phyloP scores from a whole-genome alignment of 495 filamentous ascomycete species.

The Penicillium riverlandense region DNA sequence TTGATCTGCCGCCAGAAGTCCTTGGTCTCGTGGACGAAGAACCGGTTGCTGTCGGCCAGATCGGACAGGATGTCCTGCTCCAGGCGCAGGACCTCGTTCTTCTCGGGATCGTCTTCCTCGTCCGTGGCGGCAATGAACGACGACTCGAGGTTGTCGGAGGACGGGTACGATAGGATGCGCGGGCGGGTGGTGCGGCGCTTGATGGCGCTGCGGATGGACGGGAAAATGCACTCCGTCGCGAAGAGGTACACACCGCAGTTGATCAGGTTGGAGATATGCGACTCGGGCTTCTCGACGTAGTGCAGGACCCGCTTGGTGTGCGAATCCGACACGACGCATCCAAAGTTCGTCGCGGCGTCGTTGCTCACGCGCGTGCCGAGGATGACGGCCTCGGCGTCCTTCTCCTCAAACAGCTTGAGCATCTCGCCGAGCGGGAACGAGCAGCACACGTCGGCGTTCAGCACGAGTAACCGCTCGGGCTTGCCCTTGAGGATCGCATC shows the following conservation, averaged over 20 bases:
- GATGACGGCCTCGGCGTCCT: conserved; percentile 95
- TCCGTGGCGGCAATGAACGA: conserved; percentile 61
- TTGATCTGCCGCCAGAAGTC: conserved; percentile 99
- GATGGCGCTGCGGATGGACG: conserved; percentile 89
- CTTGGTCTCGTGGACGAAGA: conserved; percentile 97
- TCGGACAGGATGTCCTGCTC: conserved; percentile 98
- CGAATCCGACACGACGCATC: conserved; percentile 93
- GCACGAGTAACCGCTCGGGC: conserved; percentile 90
- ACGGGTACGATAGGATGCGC: conserved; percentile 87
- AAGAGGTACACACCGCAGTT: conserved; percentile 99
- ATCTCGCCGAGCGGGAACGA: conserved; percentile 95
- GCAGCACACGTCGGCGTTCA: conserved; percentile 99
- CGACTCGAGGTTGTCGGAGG: conserved; percentile 83
- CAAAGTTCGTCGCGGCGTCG: conserved; percentile 91
- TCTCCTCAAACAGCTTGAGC: conserved; percentile 88
- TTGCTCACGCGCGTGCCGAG: conserved; percentile 88
- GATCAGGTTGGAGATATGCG: conserved; percentile 96
- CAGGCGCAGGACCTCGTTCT: conserved; percentile 85
- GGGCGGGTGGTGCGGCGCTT: conserved; percentile 91
- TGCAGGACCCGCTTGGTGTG: conserved; percentile 95
- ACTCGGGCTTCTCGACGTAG: conserved; percentile 99
- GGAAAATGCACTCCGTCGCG: conserved; percentile 90
- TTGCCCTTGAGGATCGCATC: conserved; percentile 96
- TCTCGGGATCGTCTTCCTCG: conserved; percentile 65
- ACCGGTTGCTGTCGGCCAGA: conserved; percentile 94